Evolutionary conservation across 331 rosid genomes (phyloP), one percentile per base, ranked within the genome.

Genomic region (Malus hybrid): DNA sequence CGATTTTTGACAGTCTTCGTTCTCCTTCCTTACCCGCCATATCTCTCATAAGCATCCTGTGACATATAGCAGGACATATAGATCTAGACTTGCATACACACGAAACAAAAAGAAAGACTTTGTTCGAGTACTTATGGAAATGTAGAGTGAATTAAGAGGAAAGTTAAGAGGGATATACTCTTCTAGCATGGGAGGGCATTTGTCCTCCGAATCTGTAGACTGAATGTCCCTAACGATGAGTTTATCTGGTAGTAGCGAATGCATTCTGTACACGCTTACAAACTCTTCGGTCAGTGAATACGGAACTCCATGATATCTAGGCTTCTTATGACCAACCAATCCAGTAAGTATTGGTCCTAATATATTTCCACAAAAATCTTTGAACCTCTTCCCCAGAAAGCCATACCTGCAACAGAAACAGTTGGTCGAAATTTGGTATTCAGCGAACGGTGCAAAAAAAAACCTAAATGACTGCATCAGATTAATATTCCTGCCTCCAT

Each of bases 251-350:
- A 91, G 86, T 63, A 88, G 89, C 19, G 91, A 69, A 74, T 92
- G 97, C 88, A 90, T 88, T 81, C 97, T 85, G 82, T 92, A 92
- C 59, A 88, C 93, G 65, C 96, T 88, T 5, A 73, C 89, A 73
- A 92, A 92, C 85, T 90, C 97, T 71, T 92, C 96, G 8, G 92
- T 90, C 10, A 92, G 83, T 16, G 96, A 88, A 77, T 87, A 92
- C 6, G 97, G 97, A 75, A 88, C 86, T 82, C 96, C 96, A 81
- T 90, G 96, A 80, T 90, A 87, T 84, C 69, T 75, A 2, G 96
- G 96, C 82, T 85, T 79, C 80, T 77, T 85, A 8, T 70, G 74
- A 62, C 97, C 97, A 63, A 90, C 96, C 78, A 92, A 84, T 24
- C 93, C 96, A 79, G 88, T 85, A 2, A 92, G 73, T 46, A 87